These are phyloP conservation scores for Circinella umbellata DNA, from an alignment of 371 early-diverging fungal species.

Conservation along the genomic window DNA sequence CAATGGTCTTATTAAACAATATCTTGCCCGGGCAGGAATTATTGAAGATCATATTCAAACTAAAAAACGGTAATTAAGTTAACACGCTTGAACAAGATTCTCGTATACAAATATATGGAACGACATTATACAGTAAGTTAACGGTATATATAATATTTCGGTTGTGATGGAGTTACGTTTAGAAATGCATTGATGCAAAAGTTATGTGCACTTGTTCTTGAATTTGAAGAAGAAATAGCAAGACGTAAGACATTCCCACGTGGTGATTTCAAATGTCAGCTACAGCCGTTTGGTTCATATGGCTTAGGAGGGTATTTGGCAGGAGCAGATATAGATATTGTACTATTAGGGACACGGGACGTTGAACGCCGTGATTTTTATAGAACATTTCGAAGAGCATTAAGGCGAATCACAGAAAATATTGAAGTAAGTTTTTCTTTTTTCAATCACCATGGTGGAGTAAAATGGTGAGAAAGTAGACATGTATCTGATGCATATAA, in stretches of 20 bases:
- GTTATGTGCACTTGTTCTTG: neutral
- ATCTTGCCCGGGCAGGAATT: neutral
- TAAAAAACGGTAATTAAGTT: neutral
- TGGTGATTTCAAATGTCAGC: conserved; percentile 21
- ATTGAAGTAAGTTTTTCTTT: conserved; percentile 33
- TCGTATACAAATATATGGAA: neutral
- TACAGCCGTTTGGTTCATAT: conserved; percentile 50
- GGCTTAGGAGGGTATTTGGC: conserved; percentile 37
- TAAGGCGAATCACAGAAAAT: conserved; percentile 15
- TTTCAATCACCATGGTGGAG: too few species aligned
- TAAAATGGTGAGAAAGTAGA: too few species aligned
- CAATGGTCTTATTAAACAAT: neutral
- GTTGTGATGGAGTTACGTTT: neutral
- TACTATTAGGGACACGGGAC: conserved; percentile 26
- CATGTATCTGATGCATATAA: too few species aligned
- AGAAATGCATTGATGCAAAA: neutral
- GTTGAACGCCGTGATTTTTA: conserved; percentile 31
- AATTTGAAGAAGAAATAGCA: neutral
- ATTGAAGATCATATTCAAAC: neutral
- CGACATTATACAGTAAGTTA: too few species aligned
- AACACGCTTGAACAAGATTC: too few species aligned
- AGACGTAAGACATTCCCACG: neutral
- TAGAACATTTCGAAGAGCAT: conserved; percentile 18
- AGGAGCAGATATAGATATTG: conserved; percentile 49
- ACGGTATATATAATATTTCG: too few species aligned